These are phyloP conservation scores for Ceratobasidium sp. DNA, from an alignment of 1,284 basidiomycete species.

Conservation along the genomic window DNA sequence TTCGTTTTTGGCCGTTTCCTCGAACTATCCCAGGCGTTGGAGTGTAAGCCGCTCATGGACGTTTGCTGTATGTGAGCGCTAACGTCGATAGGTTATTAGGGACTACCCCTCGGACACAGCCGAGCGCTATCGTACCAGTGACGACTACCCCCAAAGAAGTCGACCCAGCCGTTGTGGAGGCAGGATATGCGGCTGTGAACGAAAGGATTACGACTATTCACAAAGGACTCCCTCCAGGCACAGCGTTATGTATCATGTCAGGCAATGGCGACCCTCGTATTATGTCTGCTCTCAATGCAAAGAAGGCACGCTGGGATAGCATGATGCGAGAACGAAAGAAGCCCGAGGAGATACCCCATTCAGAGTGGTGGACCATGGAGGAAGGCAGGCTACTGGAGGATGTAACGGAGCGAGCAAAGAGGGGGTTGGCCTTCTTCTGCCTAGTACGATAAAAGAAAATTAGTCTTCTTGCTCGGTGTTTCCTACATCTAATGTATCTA, in stretches of 20 bases:
- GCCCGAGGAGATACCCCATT: constrained; percentile 52
- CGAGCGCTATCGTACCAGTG: constrained; percentile 41
- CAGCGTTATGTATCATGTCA: constrained; percentile 84
- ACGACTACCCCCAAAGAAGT: constrained; percentile 55
- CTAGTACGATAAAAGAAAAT: constrained; percentile 27
- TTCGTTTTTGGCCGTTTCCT: constrained; percentile 86
- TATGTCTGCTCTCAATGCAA: constrained; percentile 75
- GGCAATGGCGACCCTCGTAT: constrained; percentile 86
- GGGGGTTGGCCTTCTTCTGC: constrained; percentile 80
- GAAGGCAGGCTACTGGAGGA: constrained; percentile 83
- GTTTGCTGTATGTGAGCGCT: not conserved
- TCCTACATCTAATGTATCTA: constrained; percentile 6
- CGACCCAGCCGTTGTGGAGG: constrained; percentile 50
- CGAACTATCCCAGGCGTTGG: constrained; percentile 75
- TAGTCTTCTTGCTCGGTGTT: too few relatives aligned
- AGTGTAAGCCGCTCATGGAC: constrained; percentile 64
- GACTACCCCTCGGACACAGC: constrained; percentile 50
- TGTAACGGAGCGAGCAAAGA: constrained; percentile 78
- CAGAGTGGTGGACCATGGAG: constrained; percentile 73
- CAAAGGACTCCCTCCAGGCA: constrained; percentile 73
- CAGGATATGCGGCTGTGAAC: constrained; percentile 62
- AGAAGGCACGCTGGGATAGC: constrained; percentile 77
- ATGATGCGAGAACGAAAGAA: constrained; percentile 62
- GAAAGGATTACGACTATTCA: constrained; percentile 70
- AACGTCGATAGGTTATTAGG: constrained; percentile 31